phyloP scores from a whole-genome alignment of 2,329 filamentous ascomycete species.

The Talaromyces islandicus region DNA sequence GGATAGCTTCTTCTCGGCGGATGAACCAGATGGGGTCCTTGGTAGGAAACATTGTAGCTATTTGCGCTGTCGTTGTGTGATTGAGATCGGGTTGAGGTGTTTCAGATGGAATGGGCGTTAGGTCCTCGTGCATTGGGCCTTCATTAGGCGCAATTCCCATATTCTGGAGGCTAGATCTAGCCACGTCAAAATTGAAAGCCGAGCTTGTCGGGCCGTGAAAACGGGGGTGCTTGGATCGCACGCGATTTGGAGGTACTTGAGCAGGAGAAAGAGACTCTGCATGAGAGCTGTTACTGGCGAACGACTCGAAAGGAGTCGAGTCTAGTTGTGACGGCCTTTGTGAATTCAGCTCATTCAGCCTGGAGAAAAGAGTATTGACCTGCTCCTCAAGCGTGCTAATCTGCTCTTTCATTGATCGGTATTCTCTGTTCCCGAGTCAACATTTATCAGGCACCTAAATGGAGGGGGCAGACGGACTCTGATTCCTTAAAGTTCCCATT shows the following conservation, averaged over 20 bases:
- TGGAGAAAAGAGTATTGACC: constrained; percentile 69
- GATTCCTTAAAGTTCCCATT: constrained; percentile 82
- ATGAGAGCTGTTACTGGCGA: constrained; percentile 34
- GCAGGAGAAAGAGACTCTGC: constrained; percentile 22
- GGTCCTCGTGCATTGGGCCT: constrained; percentile 56
- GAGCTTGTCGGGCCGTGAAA: constrained; percentile 84
- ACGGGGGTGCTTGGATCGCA: constrained; percentile 49
- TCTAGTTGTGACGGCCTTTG: constrained; percentile 32
- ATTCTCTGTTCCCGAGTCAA: constrained; percentile 53
- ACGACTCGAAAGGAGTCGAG: constrained; percentile 26
- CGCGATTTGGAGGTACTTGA: constrained; percentile 25
- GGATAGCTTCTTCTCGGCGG: constrained; percentile 70
- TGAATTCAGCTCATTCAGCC: constrained; percentile 60
- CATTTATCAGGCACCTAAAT: background rate
- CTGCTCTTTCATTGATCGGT: constrained; percentile 71
- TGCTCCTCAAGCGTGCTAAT: constrained; percentile 74
- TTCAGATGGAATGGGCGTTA: constrained; percentile 45
- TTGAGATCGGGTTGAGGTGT: constrained; percentile 30
- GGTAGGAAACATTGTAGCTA: constrained; percentile 36
- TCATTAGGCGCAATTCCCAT: constrained; percentile 72
- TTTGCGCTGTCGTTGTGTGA: constrained; percentile 22
- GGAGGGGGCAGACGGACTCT: constrained; percentile 45
- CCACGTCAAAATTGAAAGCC: constrained; percentile 78
- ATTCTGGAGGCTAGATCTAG: constrained; percentile 77
- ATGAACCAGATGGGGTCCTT: constrained; percentile 78